Base-by-base conservation (phyloP, 2,329 filamentous ascomycete genomes). In the Eutypa lata region DNA sequence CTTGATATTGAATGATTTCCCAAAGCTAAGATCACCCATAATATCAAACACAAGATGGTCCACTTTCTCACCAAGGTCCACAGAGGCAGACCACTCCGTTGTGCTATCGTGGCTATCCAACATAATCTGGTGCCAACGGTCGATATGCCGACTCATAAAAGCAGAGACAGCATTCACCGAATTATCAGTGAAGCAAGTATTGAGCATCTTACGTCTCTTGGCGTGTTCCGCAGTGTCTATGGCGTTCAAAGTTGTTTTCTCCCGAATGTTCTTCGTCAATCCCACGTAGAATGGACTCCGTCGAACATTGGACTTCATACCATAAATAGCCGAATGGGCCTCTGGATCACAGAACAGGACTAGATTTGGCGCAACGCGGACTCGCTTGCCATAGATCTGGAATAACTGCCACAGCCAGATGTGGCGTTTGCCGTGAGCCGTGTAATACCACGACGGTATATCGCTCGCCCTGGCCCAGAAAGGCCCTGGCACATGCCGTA, bases 11-110 rank as follows among this genome's bases (percentile, higher is more conserved):
- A 66, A 64, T 1, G 61, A 64, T 21, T 45, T 53, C 2, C 62
- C 62, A 46, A 66, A 66, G 37, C 52, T 43, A 1, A 66, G 54
- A n/a, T 62, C 61, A 3, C 53, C 58, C 55, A 63, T 57, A 18
- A 62, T 56, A 18, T 62, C 60, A 22, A 63, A 61, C 3, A 49
- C 28, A 8, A 63, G 52, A 11, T 11, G 7, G 14, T 57, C 50
- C 1, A 61, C 8, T 14, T 37, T 47, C 7, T 54, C 42, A 2
- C 45, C 11, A 16, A 63, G 47, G 26, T 64, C 59, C 7, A 58
- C 26, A 7, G 58, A 31, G 1, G 49, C 31, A n/a, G 57, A 57
- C 61, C 62, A 63, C 2, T 53, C 56, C 2, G 37, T 48, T 13
- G 21, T 37, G 10, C 18, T 35, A 7, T 21, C 28, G 7, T 42